These are phyloP conservation scores for Ramaria sp. DNA, from an alignment of 768 basidiomycete genomes.

Conservation along the genomic window DNA sequence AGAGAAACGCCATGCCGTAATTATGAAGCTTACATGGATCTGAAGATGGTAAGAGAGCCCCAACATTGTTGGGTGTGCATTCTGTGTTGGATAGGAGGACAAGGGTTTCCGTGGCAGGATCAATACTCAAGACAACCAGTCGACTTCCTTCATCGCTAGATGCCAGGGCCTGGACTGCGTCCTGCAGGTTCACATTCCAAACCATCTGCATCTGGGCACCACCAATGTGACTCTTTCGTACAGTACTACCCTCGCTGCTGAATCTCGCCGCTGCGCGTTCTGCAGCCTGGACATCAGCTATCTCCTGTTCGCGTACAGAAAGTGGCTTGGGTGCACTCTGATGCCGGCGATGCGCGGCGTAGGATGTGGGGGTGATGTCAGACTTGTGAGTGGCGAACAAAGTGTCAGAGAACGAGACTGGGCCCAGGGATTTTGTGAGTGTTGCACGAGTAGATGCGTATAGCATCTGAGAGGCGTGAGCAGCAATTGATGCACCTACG, in stretches of 20 bases:
- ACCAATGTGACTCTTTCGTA: slow-evolving; percentile 41
- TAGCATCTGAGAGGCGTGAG: slow-evolving; percentile 50
- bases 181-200: slow-evolving; percentile 57
- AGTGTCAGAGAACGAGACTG: slow-evolving; percentile 56
- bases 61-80: slow-evolving; percentile 32
- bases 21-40: slow-evolving; percentile 37
- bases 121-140: slow-evolving; percentile 58
- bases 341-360: slow-evolving; percentile 63
- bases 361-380: slow-evolving; percentile 58
- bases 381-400: slow-evolving; percentile 70
- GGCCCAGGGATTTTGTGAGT: slow-evolving; percentile 64
- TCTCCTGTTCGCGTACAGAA: slow-evolving; percentile 71
- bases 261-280: slow-evolving; percentile 31
- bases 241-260: slow-evolving; percentile 46
- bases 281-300: slow-evolving; percentile 64
- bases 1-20: slow-evolving; percentile 8
- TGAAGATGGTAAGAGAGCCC: slow-evolving; percentile 37
- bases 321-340: slow-evolving; percentile 71
- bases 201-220: slow-evolving; percentile 47
- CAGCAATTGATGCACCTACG: neutral
- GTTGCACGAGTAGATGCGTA: slow-evolving; percentile 72
- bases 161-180: slow-evolving; percentile 51
- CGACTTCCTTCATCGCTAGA: slow-evolving; percentile 28
- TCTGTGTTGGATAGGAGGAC: slow-evolving; percentile 31
- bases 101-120: slow-evolving; percentile 51